Evolutionary conservation across 2,329 filamentous ascomycete species (phyloP).

Genomic region (Penicillium sp.): DNA sequence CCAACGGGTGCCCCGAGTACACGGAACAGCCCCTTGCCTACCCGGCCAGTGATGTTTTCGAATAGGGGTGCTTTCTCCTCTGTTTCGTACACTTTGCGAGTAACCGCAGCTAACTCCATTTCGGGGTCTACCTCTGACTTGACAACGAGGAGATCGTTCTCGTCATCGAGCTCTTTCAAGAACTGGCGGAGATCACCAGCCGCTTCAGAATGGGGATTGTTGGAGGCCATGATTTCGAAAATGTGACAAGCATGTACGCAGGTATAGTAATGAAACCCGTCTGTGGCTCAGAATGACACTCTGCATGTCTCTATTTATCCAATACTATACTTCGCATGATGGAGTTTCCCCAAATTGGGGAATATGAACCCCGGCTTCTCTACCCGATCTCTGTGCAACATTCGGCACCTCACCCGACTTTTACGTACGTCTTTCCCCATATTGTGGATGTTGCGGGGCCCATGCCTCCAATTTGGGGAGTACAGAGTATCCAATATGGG

Average conservation of each 20-base stretch:
- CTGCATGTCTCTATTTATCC: not conserved
- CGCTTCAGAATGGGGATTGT: not conserved
- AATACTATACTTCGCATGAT: not conserved
- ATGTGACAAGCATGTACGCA: not conserved
- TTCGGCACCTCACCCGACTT: not conserved
- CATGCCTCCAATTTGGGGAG: not conserved
- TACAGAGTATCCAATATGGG: not conserved
- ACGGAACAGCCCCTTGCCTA: slow-evolving; percentile 10
- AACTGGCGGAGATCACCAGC: slow-evolving; percentile 18
- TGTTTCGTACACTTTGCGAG: slow-evolving; percentile 15
- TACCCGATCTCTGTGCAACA: not conserved
- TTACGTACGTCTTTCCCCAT: not conserved
- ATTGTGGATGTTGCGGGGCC: not conserved
- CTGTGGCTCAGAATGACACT: not conserved
- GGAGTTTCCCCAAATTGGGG: not conserved
- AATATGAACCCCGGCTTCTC: not conserved
- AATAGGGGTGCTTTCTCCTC: slow-evolving; percentile 12
- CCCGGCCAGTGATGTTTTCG: slow-evolving; percentile 13
- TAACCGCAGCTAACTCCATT: slow-evolving; percentile 23
- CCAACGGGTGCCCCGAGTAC: slow-evolving; percentile 15
- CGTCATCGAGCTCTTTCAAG: slow-evolving; percentile 18
- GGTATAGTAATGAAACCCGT: not conserved
- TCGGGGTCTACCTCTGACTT: slow-evolving; percentile 17
- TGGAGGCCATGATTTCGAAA: not conserved
- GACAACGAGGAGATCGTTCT: slow-evolving; percentile 21